Evolutionary conservation across 2,329 filamentous ascomycete genomes (phyloP).

Genomic region (Colletotrichum sp.): DNA sequence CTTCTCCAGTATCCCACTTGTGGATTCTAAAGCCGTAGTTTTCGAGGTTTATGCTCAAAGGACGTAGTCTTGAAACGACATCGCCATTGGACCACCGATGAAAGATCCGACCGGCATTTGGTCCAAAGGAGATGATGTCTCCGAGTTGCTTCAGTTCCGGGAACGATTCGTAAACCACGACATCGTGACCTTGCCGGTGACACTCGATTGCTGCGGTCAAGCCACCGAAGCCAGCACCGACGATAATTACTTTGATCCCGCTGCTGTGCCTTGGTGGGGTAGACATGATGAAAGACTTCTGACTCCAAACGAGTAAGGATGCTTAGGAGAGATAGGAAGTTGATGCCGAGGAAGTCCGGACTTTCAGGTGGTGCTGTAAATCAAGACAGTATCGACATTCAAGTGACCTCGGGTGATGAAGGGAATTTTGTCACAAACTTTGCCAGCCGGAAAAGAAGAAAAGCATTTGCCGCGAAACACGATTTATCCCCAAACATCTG

Average conservation of each 20-base stretch:
- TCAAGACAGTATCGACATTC: neutral
- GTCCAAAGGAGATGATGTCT: slow-evolving; percentile 63
- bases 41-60: neutral
- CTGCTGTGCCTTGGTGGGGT: neutral
- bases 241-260: neutral
- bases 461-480: neutral
- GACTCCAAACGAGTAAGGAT: rapidly evolving
- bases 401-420: neutral
- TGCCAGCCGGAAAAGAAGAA: slow-evolving; percentile 46
- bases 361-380: neutral
- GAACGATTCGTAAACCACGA: slow-evolving; percentile 64
- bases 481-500: neutral
- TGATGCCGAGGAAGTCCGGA: neutral
- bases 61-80: slow-evolving; percentile 31
- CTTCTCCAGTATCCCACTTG: slow-evolving; percentile 54
- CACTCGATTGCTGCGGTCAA: slow-evolving; percentile 69
- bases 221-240: slow-evolving; percentile 27
- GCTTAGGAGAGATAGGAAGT: neutral
- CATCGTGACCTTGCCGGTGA: slow-evolving; percentile 63
- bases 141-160: slow-evolving; percentile 60
- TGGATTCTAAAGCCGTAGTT: slow-evolving; percentile 66
- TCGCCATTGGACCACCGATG: slow-evolving; percentile 59
- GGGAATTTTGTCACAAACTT: slow-evolving; percentile 25
- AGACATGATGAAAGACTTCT: neutral
- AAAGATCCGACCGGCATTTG: slow-evolving; percentile 67